Percentiles rank a stretch among this genome's conserved stretches.
Evolutionary conservation across 129 eudicot species (phyloP).

Genomic region (Helianthus annuus): HanXRQr2.0-SUNRISE NC_035449.2:31528321-31528820

Average conservation of each 20-base stretch:
- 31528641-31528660: too few species aligned
- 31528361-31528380: neutral
- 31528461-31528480: slow-evolving; percentile 43
- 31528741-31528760: too few species aligned
- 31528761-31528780: too few species aligned
- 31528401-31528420: neutral
- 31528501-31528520: slow-evolving; percentile 51
- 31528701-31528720: too few species aligned
- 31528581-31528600: too few species aligned
- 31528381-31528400: neutral
- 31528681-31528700: too few species aligned
- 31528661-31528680: too few species aligned
- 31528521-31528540: slow-evolving; percentile 61
- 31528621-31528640: too few species aligned
- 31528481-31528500: slow-evolving; percentile 48
- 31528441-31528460: slow-evolving; percentile 4
- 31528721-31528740: too few species aligned
- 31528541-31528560: slow-evolving; percentile 41
- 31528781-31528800: too few species aligned
- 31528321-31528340: slow-evolving; percentile 64
- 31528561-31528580: neutral
- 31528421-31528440: neutral
- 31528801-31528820: too few species aligned
- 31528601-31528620: too few species aligned
- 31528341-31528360: slow-evolving; percentile 52